Evolutionary conservation across 2,329 filamentous ascomycete genomes (phyloP).

Genomic region (Colletotrichum nymphaeae): DNA sequence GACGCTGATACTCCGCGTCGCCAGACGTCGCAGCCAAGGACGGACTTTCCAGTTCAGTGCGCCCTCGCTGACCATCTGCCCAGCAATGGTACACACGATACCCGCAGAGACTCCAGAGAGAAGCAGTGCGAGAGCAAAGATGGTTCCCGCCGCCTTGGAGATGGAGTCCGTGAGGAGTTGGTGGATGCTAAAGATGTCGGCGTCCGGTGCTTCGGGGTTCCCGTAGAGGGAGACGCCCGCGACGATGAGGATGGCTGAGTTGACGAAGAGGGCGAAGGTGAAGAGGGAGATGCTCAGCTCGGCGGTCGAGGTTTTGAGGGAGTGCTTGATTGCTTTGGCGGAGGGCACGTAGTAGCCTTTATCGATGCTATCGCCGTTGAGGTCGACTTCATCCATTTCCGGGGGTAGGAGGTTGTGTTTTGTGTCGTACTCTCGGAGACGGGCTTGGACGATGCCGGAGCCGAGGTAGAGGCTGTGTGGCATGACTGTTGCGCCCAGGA

Average conservation of each 20-base stretch:
- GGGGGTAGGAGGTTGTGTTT: slow-evolving; percentile 64
- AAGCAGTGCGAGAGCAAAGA: slow-evolving; percentile 86
- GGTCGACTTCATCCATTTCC: slow-evolving; percentile 40
- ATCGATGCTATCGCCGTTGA: slow-evolving; percentile 42
- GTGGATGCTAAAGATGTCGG: slow-evolving; percentile 88
- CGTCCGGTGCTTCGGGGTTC: slow-evolving; percentile 69
- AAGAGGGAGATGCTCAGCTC: slow-evolving; percentile 81
- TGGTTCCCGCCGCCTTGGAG: slow-evolving; percentile 79
- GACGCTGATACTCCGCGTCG: slow-evolving; percentile 85
- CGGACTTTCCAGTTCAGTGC: slow-evolving; percentile 79
- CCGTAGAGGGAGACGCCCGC: slow-evolving; percentile 81
- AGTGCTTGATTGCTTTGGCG: slow-evolving; percentile 77
- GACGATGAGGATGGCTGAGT: slow-evolving; percentile 84
- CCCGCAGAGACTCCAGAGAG: slow-evolving; percentile 85
- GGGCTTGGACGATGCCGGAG: slow-evolving; percentile 75
- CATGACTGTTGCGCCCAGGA: slow-evolving; percentile 82
- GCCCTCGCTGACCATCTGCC: slow-evolving; percentile 90
- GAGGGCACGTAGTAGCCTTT: slow-evolving; percentile 77
- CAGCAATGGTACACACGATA: slow-evolving; percentile 89
- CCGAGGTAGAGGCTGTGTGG: slow-evolving; percentile 77
- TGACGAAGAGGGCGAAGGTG: slow-evolving; percentile 87
- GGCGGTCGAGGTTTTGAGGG: slow-evolving; percentile 77
- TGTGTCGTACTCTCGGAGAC: slow-evolving; percentile 72
- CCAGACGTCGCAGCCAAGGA: slow-evolving; percentile 82
- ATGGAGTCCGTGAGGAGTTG: slow-evolving; percentile 75